A percentile compares a stretch with the other conserved stretches of the same genome.
Conservation (phyloP, 1,139 yeast species). For the Suhomyces coccinellae region DNA sequence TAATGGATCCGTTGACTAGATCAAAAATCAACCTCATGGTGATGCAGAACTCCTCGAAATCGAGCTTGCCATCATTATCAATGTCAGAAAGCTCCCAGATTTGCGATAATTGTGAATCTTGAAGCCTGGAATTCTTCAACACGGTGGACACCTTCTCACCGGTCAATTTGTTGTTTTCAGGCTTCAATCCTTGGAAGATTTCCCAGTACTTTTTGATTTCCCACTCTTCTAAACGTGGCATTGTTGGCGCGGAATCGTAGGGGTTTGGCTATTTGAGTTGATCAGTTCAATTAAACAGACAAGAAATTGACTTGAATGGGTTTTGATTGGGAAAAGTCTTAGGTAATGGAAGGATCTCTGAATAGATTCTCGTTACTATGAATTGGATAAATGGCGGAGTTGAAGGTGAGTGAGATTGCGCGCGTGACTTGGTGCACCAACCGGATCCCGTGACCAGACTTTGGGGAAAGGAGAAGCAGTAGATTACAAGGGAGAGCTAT, state of each 20-base stretch:
- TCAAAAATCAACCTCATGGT: conserved; percentile 96
- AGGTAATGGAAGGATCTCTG: background rate
- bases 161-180: conserved; percentile 71
- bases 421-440: background rate
- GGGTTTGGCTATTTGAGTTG: background rate
- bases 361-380: background rate
- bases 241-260: conserved; percentile 11
- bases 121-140: conserved; percentile 82
- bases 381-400: background rate
- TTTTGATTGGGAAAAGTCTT: no score
- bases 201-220: conserved; percentile 98
- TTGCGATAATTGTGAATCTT: conserved; percentile 70
- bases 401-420: background rate
- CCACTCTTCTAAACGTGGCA: conserved; percentile 83
- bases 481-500: background rate
- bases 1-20: conserved; percentile 72
- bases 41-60: conserved; percentile 95
- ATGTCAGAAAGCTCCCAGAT: conserved; percentile 94
- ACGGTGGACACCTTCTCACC: conserved; percentile 88
- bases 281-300: background rate
- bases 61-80: conserved; percentile 86
- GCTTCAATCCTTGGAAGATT: conserved; percentile 85
- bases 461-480: no score
- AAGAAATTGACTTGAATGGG: background rate
- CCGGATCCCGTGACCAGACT: background rate